phyloP scores from a whole-genome alignment of 305 asterid species.

The Fraxinus dipetala region DNA sequence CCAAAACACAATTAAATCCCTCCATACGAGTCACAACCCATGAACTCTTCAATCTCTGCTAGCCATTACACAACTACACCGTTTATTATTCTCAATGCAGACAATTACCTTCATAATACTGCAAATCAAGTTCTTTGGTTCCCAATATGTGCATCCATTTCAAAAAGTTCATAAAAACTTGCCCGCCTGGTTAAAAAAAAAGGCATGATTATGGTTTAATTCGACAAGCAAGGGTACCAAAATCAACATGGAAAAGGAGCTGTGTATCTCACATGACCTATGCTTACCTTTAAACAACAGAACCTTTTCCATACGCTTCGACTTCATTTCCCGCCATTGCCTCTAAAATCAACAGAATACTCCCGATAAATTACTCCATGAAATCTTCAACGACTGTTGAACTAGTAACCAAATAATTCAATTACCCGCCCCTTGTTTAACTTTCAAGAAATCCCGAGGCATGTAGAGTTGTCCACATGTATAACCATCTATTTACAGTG shows the following conservation, averaged over 20 bases:
- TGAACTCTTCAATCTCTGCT: slow-evolving; percentile 1
- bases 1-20: slow-evolving; percentile 14
- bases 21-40: background rate
- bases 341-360: slow-evolving; percentile 48
- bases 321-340: slow-evolving; percentile 99
- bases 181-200: slow-evolving; percentile 69
- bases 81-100: background rate
- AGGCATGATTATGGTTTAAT: slow-evolving; percentile 13
- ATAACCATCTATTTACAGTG: background rate
- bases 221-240: slow-evolving; percentile 12
- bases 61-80: slow-evolving; percentile 1
- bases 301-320: slow-evolving; percentile 96
- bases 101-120: slow-evolving; percentile 86
- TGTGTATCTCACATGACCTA: slow-evolving; percentile 17
- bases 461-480: slow-evolving; percentile 29
- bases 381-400: slow-evolving; percentile 8
- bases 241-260: slow-evolving; percentile 11
- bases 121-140: slow-evolving; percentile 91
- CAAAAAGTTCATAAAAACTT: slow-evolving; percentile 88
- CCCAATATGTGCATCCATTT: slow-evolving; percentile 98
- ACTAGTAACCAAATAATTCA: slow-evolving; percentile 27
- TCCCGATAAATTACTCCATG: slow-evolving; percentile 22
- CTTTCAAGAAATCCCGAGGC: slow-evolving; percentile 67
- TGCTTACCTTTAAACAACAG: slow-evolving; percentile 83
- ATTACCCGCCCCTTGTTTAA: slow-evolving; percentile 82